Evolutionary conservation across 257 asterid genomes (phyloP), one percentile per base, ranked within the genome.

Genomic region (Solanum ossicruentum): DNA sequence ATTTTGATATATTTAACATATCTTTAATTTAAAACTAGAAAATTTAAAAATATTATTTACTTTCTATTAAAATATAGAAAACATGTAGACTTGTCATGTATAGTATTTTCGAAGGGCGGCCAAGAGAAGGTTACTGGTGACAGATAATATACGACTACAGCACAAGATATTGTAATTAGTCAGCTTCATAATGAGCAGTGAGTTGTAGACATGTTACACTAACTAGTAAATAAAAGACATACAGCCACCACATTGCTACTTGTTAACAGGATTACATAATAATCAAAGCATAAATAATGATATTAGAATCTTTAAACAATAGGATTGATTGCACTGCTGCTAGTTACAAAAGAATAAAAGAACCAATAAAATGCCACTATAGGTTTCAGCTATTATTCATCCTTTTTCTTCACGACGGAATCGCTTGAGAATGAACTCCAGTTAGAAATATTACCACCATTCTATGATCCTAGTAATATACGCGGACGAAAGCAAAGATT

Each of bases 331-430:
- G 45, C 0, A 9, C 13, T 52, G 49, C 47, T 78, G 9, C 83
- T 78, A 78, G 83, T 78, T 78, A 78, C 83, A 78, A 78, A 72
- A 52, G 83, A 78, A 78, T 78, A 10, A 78, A 78, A 78, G 83
- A 78, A 78, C 65, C 1, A 78, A 78, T 78, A 78, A 52, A 78
- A 49, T 78, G 63, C 23, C 65, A 17, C 83, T 52, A 52, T 16
- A 78, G 82, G 49, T 52, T 78, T 78, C 49, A 78, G 65, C 83
- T 78, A 52, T 78, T 78, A 78, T 78, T 78, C 82, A 78, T 78
- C 65, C 49, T 78, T 51, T 49, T 49, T 52, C 65, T 52, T 78
- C 65, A 52, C 28, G 65, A 54, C 0, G 49, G 36, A 32, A 32
- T 32, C 36, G 36, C 36, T 32, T 32, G 3, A 32, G 36, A 32